Evolutionary conservation across 2,329 filamentous ascomycete species (phyloP).

Genomic region (Fusarium sublunatum): DNA sequence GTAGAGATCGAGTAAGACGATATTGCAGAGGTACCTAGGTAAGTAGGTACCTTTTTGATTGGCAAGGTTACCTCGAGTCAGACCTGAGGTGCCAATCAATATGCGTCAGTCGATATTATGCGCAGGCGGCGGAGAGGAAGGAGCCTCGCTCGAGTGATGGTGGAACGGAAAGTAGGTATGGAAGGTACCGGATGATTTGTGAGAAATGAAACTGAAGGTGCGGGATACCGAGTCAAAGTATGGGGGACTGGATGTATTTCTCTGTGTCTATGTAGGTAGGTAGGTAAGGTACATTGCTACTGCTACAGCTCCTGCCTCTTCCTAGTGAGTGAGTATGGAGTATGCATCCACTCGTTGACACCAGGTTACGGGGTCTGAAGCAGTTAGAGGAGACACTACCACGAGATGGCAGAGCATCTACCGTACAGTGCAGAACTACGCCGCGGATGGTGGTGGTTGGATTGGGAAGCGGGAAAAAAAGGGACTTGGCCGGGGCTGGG

Average conservation of each 20-base stretch:
- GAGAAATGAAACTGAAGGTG: conserved; percentile 13
- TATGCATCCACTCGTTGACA: conserved; percentile 39
- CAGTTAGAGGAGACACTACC: conserved; percentile 26
- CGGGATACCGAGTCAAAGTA: conserved; percentile 23
- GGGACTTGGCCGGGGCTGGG: conserved; percentile 41
- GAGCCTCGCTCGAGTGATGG: no score
- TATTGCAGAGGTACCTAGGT: conserved; percentile 4
- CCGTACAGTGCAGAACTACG: conserved; percentile 31
- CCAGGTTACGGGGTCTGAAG: conserved; percentile 36
- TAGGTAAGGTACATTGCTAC: conserved; percentile 13
- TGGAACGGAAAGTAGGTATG: background rate
- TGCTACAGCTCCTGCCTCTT: conserved; percentile 19
- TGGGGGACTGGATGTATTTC: conserved; percentile 36
- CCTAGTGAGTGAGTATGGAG: conserved; percentile 20
- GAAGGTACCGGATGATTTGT: conserved; percentile 9
- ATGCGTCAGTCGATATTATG: conserved; percentile 5
- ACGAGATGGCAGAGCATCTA: conserved; percentile 14
- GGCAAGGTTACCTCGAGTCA: conserved; percentile 23
- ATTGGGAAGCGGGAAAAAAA: conserved; percentile 30
- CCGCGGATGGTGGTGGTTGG: conserved; percentile 27
- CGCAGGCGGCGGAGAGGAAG: background rate
- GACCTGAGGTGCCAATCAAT: conserved; percentile 19
- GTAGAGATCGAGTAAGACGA: conserved; percentile 29
- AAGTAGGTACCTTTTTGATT: conserved; percentile 14
- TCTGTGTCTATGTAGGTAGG: background rate